A percentile compares a stretch with the other conserved stretches of the same genome.
These are phyloP conservation scores for Allantophomopsis cytisporea DNA, from an alignment of 2,329 filamentous ascomycete species.

Conservation along the genomic window DNA sequence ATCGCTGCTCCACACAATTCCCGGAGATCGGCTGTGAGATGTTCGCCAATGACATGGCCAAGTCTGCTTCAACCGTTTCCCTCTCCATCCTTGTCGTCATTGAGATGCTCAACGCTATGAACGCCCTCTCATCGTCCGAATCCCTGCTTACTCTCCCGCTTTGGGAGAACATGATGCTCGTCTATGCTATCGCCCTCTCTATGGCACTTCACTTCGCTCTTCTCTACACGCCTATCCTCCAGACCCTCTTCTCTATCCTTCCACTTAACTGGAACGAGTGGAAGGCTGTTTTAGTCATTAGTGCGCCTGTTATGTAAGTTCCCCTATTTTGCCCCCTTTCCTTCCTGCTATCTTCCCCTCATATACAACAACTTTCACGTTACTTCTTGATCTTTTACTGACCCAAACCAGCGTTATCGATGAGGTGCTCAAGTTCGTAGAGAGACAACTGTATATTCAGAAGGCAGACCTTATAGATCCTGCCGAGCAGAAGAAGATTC, in stretches of 20 bases:
- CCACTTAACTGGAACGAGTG: slow-evolving; percentile 79
- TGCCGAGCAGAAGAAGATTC: slow-evolving; percentile 12
- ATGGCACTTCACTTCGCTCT: slow-evolving; percentile 94
- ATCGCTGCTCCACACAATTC: slow-evolving; percentile 77
- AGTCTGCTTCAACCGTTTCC: slow-evolving; percentile 84
- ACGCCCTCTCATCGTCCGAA: slow-evolving; percentile 89
- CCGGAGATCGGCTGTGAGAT: slow-evolving; percentile 84
- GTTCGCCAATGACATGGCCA: slow-evolving; percentile 76
- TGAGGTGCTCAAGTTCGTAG: slow-evolving; percentile 50
- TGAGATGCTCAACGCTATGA: slow-evolving; percentile 99
- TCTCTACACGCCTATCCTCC: slow-evolving; percentile 81
- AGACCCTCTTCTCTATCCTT: slow-evolving; percentile 79
- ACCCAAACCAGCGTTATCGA: slow-evolving; percentile 40
- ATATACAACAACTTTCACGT: neutral
- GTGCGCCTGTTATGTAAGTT: slow-evolving; percentile 82
- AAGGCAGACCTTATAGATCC: slow-evolving; percentile 13
- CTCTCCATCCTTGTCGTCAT: slow-evolving; percentile 90
- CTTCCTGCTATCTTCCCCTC: too few species aligned
- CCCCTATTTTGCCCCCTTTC: neutral
- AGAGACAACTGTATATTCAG: slow-evolving; percentile 34
- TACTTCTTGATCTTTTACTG: slow-evolving; percentile 4
- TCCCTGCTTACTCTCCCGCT: slow-evolving; percentile 84
- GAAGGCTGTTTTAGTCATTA: slow-evolving; percentile 82
- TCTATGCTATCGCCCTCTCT: slow-evolving; percentile 83
- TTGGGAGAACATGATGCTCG: slow-evolving; percentile 98